These are phyloP conservation scores for Colletotrichum orbiculare DNA, from an alignment of 2,329 filamentous ascomycete genomes.

Conservation along the genomic window DNA sequence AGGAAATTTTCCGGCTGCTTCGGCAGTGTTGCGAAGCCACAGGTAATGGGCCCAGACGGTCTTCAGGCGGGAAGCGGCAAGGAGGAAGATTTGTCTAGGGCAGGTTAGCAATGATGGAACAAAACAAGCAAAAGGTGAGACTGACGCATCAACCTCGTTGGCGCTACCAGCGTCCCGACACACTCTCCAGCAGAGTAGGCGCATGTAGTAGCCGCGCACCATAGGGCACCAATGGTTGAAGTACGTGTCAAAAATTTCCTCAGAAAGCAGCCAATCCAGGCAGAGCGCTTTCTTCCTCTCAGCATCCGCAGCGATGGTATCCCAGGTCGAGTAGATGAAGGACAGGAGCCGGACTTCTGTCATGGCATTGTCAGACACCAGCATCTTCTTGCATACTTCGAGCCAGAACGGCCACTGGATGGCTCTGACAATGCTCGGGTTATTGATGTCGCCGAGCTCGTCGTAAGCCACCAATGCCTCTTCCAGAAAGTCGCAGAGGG, in stretches of 20 bases:
- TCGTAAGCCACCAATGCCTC: slow-evolving; percentile 77
- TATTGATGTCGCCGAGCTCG: slow-evolving; percentile 56
- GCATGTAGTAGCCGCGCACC: slow-evolving; percentile 93
- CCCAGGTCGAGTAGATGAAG: slow-evolving; percentile 85
- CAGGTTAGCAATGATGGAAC: slow-evolving; percentile 14
- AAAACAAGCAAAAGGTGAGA: slow-evolving; percentile 37
- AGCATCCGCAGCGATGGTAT: slow-evolving; percentile 73
- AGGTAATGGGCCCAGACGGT: slow-evolving; percentile 84
- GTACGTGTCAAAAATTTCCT: slow-evolving; percentile 79
- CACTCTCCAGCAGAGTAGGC: slow-evolving; percentile 88
- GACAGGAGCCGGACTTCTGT: slow-evolving; percentile 88
- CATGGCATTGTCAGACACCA: slow-evolving; percentile 87
- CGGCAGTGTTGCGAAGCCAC: slow-evolving; percentile 76
- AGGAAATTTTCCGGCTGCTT: slow-evolving; percentile 61
- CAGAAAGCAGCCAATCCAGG: slow-evolving; percentile 78
- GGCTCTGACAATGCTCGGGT: slow-evolving; percentile 52
- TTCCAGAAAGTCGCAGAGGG: slow-evolving; percentile 91
- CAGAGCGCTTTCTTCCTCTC: slow-evolving; percentile 77
- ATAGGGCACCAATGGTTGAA: slow-evolving; percentile 97
- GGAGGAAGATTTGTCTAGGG: slow-evolving; percentile 74
- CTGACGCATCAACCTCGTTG: slow-evolving; percentile 75
- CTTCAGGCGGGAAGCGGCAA: slow-evolving; percentile 75
- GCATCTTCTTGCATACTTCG: slow-evolving; percentile 80
- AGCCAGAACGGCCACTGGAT: slow-evolving; percentile 90
- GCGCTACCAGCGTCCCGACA: slow-evolving; percentile 78